Percentiles rank a stretch among this genome's conserved stretches.
Conservation (phyloP, 1,139 yeast genomes). For the Candida tunisiensis region DNA sequence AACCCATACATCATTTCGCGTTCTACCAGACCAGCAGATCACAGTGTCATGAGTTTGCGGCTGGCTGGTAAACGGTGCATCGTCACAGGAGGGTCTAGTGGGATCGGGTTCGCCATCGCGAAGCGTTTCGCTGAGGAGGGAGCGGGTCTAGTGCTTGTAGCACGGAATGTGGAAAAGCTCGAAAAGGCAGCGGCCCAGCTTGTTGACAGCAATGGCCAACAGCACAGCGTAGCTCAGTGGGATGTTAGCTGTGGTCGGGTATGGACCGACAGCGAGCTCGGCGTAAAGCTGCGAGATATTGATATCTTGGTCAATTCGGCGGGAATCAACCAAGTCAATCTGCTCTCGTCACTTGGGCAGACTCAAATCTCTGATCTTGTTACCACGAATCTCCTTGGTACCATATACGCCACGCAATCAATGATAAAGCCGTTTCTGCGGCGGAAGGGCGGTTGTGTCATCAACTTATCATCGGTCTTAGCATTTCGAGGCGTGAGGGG, state of each 20-base stretch:
- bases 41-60: background rate
- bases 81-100: conserved; percentile 81
- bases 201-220: too few relatives aligned
- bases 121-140: conserved; percentile 41
- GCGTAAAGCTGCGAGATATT: conserved; percentile 7
- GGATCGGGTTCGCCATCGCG: conserved; percentile 63
- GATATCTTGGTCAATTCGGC: conserved; percentile 63
- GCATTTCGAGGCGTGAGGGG: conserved; percentile 37
- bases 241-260: conserved; percentile 26
- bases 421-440: conserved; percentile 33
- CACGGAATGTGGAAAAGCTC: conserved; percentile 32
- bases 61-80: conserved; percentile 1
- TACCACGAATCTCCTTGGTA: conserved; percentile 43
- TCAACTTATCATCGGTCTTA: conserved; percentile 64
- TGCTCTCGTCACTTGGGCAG: conserved; percentile 39
- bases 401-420: conserved; percentile 40
- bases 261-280: conserved; percentile 11
- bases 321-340: conserved; percentile 53
- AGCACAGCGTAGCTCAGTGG: conserved; percentile 32
- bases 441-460: conserved; percentile 21
- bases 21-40: background rate
- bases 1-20: background rate
- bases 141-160: conserved; percentile 40
- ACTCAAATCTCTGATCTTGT: conserved; percentile 22
- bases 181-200: conserved; percentile 18